These are phyloP conservation scores for Wallacemonas sp. DNA, from an alignment of 208 protist genomes.

Conservation along the genomic window DNA sequence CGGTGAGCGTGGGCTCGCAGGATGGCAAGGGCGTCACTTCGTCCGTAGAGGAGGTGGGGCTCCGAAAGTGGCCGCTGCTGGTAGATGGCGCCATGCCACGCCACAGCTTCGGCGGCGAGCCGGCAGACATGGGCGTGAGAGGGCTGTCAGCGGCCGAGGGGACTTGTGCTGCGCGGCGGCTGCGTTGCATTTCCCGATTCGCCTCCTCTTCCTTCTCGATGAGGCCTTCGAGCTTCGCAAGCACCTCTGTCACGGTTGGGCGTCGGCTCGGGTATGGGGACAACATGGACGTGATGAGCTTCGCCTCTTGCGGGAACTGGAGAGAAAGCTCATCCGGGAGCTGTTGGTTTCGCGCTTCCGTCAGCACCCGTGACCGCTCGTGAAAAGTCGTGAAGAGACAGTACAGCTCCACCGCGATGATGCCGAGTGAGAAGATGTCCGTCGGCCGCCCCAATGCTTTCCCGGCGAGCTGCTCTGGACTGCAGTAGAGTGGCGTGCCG, in stretches of 20 bases:
- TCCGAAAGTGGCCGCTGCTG: neutral
- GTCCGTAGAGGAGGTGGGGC: neutral
- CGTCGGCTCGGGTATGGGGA: constrained; percentile 8
- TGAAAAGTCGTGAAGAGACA: constrained; percentile 70
- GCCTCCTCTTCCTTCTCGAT: constrained; percentile 9
- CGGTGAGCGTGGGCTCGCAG: neutral
- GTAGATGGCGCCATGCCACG: neutral
- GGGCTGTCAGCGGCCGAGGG: neutral
- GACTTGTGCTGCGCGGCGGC: neutral
- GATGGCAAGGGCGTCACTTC: neutral
- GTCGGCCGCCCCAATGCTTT: constrained; percentile 40
- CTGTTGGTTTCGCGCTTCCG: constrained; percentile 42
- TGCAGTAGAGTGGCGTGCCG: constrained; percentile 78
- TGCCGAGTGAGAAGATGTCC: constrained; percentile 79
- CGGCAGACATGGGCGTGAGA: neutral
- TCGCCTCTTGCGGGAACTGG: constrained; percentile 48
- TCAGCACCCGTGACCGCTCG: constrained; percentile 67
- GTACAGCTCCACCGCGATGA: constrained; percentile 83
- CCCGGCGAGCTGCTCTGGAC: constrained; percentile 73
- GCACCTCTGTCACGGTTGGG: constrained; percentile 28
- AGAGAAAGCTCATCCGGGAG: constrained; percentile 35
- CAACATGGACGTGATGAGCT: constrained; percentile 56
- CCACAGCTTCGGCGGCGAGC: neutral
- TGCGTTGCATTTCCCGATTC: neutral
- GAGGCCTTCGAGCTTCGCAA: constrained; percentile 15